A percentile compares a stretch with the other conserved stretches of the same genome.
Evolutionary conservation across 805 yeast genomes (phyloP).

Genomic region (Saccharomycopsis sp.): DNA sequence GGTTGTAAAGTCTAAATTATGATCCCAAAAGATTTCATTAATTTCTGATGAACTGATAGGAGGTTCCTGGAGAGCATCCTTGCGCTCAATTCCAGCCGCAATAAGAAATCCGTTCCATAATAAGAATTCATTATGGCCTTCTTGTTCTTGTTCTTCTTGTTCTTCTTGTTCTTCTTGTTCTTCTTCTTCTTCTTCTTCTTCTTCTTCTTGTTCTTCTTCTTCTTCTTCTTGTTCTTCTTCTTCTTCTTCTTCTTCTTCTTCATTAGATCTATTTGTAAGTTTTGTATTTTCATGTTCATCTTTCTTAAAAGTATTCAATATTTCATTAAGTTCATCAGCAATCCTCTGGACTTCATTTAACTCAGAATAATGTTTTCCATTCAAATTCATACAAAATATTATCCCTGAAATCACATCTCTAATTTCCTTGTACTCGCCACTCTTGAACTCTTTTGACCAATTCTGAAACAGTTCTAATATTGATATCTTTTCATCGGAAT

Average conservation of each 20-base stretch:
- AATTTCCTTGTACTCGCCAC: constrained; percentile 61
- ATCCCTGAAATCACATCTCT: constrained; percentile 81
- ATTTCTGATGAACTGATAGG: neutral
- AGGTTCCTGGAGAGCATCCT: neutral
- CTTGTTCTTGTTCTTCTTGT: constrained; percentile 20
- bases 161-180: constrained; percentile 21
- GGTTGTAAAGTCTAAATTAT: constrained; percentile 14
- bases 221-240: constrained; percentile 18
- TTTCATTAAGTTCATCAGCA: constrained; percentile 28
- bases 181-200: constrained; percentile 20
- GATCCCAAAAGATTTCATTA: constrained; percentile 19
- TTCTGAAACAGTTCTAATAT: neutral
- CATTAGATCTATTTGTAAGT: constrained; percentile 3
- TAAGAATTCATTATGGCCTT: constrained; percentile 13
- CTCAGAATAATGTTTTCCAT: constrained; percentile 72
- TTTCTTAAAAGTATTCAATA: constrained; percentile 28
- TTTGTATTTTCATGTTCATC: constrained; percentile 21
- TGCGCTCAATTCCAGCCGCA: constrained; percentile 4
- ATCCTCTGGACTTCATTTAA: constrained; percentile 38
- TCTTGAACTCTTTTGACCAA: constrained; percentile 55
- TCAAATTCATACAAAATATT: constrained; percentile 42
- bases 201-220: constrained; percentile 13
- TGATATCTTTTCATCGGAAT: constrained; percentile 15
- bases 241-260: constrained; percentile 19
- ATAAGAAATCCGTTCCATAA: constrained; percentile 19